phyloP scores from a whole-genome alignment of 768 basidiomycete genomes.

The Calvatia gigantea region DNA sequence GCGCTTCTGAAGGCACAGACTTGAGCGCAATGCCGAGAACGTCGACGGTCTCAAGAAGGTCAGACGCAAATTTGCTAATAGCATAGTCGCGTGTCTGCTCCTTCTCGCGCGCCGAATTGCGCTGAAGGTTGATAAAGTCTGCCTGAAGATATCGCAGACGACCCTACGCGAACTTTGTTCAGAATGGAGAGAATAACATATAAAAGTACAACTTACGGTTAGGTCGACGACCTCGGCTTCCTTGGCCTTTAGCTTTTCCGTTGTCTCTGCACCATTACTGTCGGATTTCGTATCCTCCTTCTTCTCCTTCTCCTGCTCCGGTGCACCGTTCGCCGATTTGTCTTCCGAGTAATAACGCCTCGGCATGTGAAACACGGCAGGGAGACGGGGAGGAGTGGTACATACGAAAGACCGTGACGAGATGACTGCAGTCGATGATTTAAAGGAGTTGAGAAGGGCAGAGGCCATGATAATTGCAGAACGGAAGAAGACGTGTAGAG shows the following conservation, averaged over 20 bases:
- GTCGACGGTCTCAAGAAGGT: slow-evolving; percentile 88
- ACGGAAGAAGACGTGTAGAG: slow-evolving; percentile 17
- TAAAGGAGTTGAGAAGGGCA: slow-evolving; percentile 49
- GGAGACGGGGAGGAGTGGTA: slow-evolving; percentile 30
- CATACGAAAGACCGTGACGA: slow-evolving; percentile 38
- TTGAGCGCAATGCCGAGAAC: slow-evolving; percentile 83
- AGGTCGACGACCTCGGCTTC: slow-evolving; percentile 81
- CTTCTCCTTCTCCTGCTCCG: slow-evolving; percentile 23
- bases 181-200: slow-evolving; percentile 12
- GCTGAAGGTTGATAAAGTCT: slow-evolving; percentile 93
- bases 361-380: slow-evolving; percentile 23
- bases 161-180: slow-evolving; percentile 45
- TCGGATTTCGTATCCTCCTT: slow-evolving; percentile 27
- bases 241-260: slow-evolving; percentile 73
- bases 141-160: slow-evolving; percentile 91
- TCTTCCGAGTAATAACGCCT: slow-evolving; percentile 61
- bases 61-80: slow-evolving; percentile 86
- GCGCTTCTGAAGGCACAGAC: slow-evolving; percentile 58
- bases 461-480: slow-evolving; percentile 43
- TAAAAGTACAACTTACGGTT: slow-evolving; percentile 50
- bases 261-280: slow-evolving; percentile 26
- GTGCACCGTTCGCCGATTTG: slow-evolving; percentile 30
- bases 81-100: slow-evolving; percentile 92
- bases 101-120: slow-evolving; percentile 87
- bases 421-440: slow-evolving; percentile 56